Percentiles rank a stretch among this genome's conserved stretches.
phyloP scores from a whole-genome alignment of 2,329 filamentous ascomycete species.

The Aureobasidium subglaciale region DNA sequence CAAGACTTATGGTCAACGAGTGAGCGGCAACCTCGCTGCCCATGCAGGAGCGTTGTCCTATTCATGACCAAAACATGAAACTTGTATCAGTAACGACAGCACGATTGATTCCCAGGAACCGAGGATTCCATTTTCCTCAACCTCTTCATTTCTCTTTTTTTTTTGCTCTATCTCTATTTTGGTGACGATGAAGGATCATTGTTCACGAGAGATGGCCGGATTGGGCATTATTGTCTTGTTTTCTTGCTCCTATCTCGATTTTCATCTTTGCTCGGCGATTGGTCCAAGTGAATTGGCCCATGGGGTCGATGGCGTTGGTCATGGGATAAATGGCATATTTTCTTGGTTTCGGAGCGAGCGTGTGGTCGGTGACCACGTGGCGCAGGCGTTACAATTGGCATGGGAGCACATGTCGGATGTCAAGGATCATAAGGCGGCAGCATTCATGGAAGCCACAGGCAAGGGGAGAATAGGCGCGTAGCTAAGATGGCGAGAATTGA shows the following conservation, averaged over 20 bases:
- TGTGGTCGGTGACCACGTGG: conserved; percentile 2
- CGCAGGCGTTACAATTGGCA: conserved; percentile 11
- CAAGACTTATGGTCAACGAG: background rate
- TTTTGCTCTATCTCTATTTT: background rate
- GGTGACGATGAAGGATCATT: background rate
- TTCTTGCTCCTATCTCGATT: background rate
- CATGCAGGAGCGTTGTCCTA: background rate
- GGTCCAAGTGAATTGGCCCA: conserved; percentile 8
- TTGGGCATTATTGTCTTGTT: background rate
- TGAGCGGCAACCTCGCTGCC: background rate
- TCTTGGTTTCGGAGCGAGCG: conserved; percentile 9
- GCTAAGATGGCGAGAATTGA: conserved; percentile 6
- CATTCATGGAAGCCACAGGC: background rate
- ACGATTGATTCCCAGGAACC: conserved; percentile 14
- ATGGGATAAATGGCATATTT: conserved; percentile 1
- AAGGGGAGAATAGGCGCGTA: conserved; percentile 6
- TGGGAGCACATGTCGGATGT: conserved; percentile 5
- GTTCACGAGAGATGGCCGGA: background rate
- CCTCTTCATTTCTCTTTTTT: background rate
- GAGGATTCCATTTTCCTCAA: background rate
- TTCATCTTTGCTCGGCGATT: conserved; percentile 9
- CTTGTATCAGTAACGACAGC: conserved; percentile 13
- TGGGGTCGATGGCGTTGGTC: conserved; percentile 10
- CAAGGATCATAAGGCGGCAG: background rate
- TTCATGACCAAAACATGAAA: background rate